Percentiles rank a stretch among this genome's conserved stretches.
phyloP scores from a whole-genome alignment of 257 asterid genomes.

The Solanum neorickii region DNA sequence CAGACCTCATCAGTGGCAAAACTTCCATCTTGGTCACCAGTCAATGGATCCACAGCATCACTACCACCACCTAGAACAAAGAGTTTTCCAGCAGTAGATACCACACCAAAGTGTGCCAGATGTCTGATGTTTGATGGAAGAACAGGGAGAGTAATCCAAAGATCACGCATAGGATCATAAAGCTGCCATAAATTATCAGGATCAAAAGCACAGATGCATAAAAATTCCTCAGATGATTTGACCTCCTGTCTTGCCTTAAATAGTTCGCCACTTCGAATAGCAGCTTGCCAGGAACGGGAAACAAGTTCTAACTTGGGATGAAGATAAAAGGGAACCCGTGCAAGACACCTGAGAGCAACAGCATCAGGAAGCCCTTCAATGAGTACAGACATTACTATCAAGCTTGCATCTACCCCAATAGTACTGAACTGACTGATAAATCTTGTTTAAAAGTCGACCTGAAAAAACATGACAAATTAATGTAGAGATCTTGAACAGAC shows the following conservation, averaged over 20 bases:
- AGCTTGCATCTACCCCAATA: constrained; percentile 12
- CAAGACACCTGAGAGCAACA: constrained; percentile 83
- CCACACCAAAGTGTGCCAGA: constrained; percentile 90
- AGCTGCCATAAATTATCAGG: constrained; percentile 98
- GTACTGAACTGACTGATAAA: background rate
- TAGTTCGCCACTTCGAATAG: constrained; percentile 61
- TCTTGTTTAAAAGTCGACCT: constrained; percentile 5
- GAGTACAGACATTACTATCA: constrained; percentile 63
- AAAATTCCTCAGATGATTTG: constrained; percentile 62
- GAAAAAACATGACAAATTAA: background rate
- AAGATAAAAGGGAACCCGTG: constrained; percentile 83
- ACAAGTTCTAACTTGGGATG: constrained; percentile 73
- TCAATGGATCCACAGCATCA: constrained; percentile 88
- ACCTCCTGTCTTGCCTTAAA: constrained; percentile 85
- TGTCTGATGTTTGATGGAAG: constrained; percentile 82
- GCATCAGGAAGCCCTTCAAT: constrained; percentile 99
- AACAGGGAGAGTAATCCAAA: constrained; percentile 85
- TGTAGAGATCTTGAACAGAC: background rate
- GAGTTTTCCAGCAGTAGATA: constrained; percentile 75
- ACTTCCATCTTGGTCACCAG: constrained; percentile 95
- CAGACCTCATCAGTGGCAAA: constrained; percentile 91
- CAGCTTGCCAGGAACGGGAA: constrained; percentile 82
- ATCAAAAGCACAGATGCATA: constrained; percentile 79
- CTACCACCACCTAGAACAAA: constrained; percentile 95
- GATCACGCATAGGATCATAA: constrained; percentile 67